Conservation (phyloP, 805 yeast genomes). For the Grigorovia humatica region DNA sequence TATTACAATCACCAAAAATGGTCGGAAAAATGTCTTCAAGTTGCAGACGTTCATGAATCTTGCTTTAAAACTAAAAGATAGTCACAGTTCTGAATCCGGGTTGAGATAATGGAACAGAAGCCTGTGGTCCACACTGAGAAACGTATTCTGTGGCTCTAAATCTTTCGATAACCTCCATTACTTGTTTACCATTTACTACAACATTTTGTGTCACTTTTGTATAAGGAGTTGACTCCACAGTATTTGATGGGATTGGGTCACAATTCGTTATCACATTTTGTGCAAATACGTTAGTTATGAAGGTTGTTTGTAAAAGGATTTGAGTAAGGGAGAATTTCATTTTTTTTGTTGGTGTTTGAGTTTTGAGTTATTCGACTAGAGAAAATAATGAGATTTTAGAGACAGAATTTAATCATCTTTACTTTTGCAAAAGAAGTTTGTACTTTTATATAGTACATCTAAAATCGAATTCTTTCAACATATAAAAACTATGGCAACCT, state of each 20-base stretch:
- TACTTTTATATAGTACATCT: neutral
- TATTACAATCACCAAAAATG: no score
- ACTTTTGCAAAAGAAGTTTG: neutral
- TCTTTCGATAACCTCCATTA: slow-evolving; percentile 15
- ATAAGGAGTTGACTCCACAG: slow-evolving; percentile 19
- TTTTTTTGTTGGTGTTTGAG: neutral
- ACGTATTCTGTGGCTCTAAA: slow-evolving; percentile 18
- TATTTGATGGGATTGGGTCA: slow-evolving; percentile 14
- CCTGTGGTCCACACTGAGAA: no score
- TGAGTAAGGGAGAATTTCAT: slow-evolving; percentile 1
- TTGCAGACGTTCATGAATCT: no score
- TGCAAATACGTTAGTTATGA: neutral
- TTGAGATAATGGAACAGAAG: no score
- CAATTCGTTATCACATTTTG: slow-evolving; percentile 8
- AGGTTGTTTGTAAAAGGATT: neutral
- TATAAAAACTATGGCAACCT: neutral
- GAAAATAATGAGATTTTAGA: no score
- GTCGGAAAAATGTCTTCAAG: no score
- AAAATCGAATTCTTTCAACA: neutral
- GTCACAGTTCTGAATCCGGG: no score
- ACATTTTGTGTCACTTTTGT: slow-evolving; percentile 13
- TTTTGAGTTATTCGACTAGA: neutral
- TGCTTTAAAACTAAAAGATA: no score
- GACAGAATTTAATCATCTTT: neutral
- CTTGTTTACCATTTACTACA: slow-evolving; percentile 10